Base-by-base conservation (phyloP, 495 filamentous ascomycete genomes). In the Penicillium maclennaniae region DNA sequence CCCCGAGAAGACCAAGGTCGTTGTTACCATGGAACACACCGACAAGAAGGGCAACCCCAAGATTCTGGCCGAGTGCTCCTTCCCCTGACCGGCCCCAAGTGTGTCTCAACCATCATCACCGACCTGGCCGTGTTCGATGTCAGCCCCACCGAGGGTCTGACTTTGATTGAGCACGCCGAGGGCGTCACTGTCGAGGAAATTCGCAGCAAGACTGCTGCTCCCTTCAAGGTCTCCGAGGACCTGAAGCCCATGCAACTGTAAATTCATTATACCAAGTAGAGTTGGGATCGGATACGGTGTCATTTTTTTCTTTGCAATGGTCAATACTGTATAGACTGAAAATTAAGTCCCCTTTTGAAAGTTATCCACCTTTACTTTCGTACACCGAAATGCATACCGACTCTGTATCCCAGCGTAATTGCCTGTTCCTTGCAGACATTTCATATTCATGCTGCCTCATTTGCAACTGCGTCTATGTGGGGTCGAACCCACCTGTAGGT, bases 1-100 rank as follows among this genome's bases (percentile, higher is more conserved):
- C 76, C 90, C 90, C 16, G 78, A 78, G 61, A 77, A 77, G 56
- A 96, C 90, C 45, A 92, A 90, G 75, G 89, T 96, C 3, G 89
- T 96, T 17, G 87, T 95, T 10, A 92, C 88, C 4, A 96, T 92
- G 89, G 63, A 96, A 71, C 90, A 95, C 70, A 86, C 84, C 26
- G 90, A 92, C 62, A 91, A 89, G 82, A 89, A 92, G 76, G 90
- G 90, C 45, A 86, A 84, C 59, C 75, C 88, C 49, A 96, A 96
- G 86, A 91, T 96, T 67, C 76, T 95, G 45, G 40, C 65, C 40
- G 40, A 87, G 67, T 95, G 91, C 74, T 80, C 81, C 14, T 91
- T 96, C 79, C 91, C 15, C 72, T 96, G 54, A 96, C 91, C 14
- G 91, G 91, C 20, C 86, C 81, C 59, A 79, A 79, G 36, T 95